Conservation (phyloP, 2,329 filamentous ascomycete species). For the Ophiostoma novo-ulmi region DNA sequence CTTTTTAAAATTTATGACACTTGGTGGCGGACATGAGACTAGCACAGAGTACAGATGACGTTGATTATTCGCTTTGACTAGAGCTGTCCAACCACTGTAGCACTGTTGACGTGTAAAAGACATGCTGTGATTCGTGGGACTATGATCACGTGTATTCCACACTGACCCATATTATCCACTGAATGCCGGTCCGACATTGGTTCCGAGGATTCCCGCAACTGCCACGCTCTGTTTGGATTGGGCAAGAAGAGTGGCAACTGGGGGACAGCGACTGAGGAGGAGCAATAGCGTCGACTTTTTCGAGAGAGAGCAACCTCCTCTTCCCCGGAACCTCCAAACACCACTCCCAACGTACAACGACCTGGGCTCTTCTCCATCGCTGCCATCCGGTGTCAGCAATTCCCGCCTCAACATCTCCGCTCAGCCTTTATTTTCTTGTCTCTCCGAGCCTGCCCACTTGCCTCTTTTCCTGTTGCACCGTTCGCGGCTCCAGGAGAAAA, state of each 20-base stretch:
- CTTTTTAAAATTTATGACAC: not conserved
- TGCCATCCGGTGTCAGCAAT: constrained; percentile 7
- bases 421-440: constrained; percentile 11
- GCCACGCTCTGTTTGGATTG: not conserved
- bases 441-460: constrained; percentile 1
- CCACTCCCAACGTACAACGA: constrained; percentile 11
- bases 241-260: constrained; percentile 2
- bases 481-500: constrained; percentile 15
- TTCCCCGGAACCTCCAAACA: constrained; percentile 3
- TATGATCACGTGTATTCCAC: constrained; percentile 13
- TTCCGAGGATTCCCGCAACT: constrained; percentile 26
- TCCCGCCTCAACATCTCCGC: constrained; percentile 11
- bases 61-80: not conserved
- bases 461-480: not conserved
- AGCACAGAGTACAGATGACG: not conserved
- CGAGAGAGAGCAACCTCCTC: constrained; percentile 6
- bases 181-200: constrained; percentile 24
- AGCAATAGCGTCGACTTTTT: constrained; percentile 12
- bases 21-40: not conserved
- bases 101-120: constrained; percentile 22
- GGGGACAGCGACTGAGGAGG: not conserved
- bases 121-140: constrained; percentile 13
- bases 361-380: not conserved
- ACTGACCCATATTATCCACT: not conserved
- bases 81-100: constrained; percentile 7